These are phyloP conservation scores for Sedum album DNA, from an alignment of 164 flowering plant species.

Conservation along the genomic window DNA sequence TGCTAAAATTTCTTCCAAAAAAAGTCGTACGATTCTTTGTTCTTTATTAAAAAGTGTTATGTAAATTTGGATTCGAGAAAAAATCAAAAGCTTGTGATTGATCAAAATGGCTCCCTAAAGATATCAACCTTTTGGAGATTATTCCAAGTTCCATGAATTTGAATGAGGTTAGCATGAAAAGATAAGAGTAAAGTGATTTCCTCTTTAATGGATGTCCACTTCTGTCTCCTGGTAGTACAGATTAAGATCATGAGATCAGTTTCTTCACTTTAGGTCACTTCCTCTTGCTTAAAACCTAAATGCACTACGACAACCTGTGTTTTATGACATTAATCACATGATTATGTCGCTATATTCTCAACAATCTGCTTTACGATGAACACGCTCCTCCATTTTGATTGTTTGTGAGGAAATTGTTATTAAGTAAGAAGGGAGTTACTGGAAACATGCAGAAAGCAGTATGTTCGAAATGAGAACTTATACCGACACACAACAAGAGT, in stretches of 20 bases:
- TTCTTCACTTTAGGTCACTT: neutral
- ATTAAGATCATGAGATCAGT: neutral
- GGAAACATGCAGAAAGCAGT: neutral
- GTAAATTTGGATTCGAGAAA: neutral
- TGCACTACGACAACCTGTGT: neutral
- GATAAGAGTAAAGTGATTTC: slow-evolving; percentile 3
- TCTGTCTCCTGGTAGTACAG: slow-evolving; percentile 1
- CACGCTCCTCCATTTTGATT: neutral
- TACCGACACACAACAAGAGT: neutral
- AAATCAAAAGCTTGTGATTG: neutral
- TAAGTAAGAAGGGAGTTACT: neutral
- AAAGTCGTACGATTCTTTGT: neutral
- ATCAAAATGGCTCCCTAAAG: neutral
- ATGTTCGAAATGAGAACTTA: neutral
- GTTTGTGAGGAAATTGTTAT: too few species aligned
- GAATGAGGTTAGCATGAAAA: neutral
- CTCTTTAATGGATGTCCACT: neutral
- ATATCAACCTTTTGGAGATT: neutral
- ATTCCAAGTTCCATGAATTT: neutral
- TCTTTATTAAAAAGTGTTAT: neutral
- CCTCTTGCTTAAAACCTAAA: neutral
- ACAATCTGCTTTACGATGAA: neutral
- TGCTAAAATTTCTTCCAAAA: neutral
- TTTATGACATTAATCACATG: neutral
- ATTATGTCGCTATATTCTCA: neutral